Evolutionary conservation across 768 basidiomycete genomes (phyloP), one percentile per base, ranked within the genome.

Genomic region (Lyophyllum semitale): DNA sequence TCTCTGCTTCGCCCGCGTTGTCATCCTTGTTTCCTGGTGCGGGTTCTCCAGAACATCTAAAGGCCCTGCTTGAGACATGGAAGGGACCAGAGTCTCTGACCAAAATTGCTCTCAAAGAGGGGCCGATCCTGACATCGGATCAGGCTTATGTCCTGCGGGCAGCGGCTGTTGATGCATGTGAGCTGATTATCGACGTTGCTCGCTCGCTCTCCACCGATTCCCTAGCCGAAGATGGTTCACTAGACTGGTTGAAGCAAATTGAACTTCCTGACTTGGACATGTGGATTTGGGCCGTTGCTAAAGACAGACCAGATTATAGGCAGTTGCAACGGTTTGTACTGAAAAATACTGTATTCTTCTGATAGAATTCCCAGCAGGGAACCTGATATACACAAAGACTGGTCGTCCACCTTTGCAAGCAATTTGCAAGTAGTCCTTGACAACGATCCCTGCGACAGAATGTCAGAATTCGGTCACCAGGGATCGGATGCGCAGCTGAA

Each of bases 281-380:
- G 63, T 94, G 90, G 89, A 68, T 93, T n/a, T 91, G 91, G 89
- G 77, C 84, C 29, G 81, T 90, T 4, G 89, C 89, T 33, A 93
- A 94, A 66, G 90, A 91, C 61, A 75, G 89, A 59, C 60, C 71
- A 27, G 91, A 91, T 68, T 92, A 91, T 64, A 75, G 88, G 48
- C 70, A 70, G 46, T 73, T 93, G 37, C 77, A 77, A 60, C 74
- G 91, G 59, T 89, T 93, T 63, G 86, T 81, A n/a, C 70, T 82
- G 66, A 73, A 76, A 52, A 74, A 84, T 56, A 90, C 90, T 0
- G 73, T 82, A 37, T 91, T 85, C 68, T 95, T 91, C 68, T 93
- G 68, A 78, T 40, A 13, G 38, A 38, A 38, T 38, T 2, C 11
- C 37, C 5, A 38, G 37, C 37, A 38, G 37, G n/a, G 37, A 38